phyloP scores from a whole-genome alignment of 495 filamentous ascomycete species.

The Wilcoxina mikolae region DNA sequence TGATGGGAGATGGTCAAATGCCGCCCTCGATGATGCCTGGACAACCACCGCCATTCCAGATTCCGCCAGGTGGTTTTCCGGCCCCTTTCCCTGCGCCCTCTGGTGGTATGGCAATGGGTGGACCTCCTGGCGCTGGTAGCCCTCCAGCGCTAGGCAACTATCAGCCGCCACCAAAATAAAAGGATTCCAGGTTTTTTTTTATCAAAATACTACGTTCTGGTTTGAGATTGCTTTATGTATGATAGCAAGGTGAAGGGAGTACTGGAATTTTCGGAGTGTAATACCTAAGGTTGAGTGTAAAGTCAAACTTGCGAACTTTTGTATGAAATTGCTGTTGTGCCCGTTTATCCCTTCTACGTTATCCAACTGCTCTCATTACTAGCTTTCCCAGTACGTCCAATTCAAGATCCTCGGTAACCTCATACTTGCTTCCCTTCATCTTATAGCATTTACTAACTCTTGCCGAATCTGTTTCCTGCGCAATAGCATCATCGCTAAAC shows the following conservation, averaged over 20 bases:
- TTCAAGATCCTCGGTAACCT: conserved; percentile 33
- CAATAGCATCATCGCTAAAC: conserved; percentile 48
- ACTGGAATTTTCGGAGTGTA: no score
- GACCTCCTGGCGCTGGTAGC: conserved; percentile 1
- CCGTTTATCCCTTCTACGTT: no score
- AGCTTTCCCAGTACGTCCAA: conserved; percentile 51
- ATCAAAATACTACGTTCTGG: no score
- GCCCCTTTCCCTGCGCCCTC: conserved; percentile 2
- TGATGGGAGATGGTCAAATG: conserved; percentile 6
- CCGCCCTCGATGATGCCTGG: conserved; percentile 22
- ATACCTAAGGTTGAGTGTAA: no score
- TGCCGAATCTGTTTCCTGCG: conserved; percentile 43
- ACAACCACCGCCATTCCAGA: conserved; percentile 5
- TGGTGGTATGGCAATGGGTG: not conserved
- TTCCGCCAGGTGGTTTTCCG: conserved; percentile 3
- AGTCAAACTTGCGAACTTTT: no score
- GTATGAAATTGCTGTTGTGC: not conserved
- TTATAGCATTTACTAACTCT: conserved; percentile 76
- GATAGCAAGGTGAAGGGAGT: no score
- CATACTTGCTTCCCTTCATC: conserved; percentile 36
- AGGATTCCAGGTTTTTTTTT: not conserved
- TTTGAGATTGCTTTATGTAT: no score
- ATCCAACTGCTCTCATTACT: conserved; percentile 50
- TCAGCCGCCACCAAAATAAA: conserved; percentile 1
- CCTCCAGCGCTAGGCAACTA: conserved; percentile 12